phyloP scores from a whole-genome alignment of 495 filamentous ascomycete species.

The Annulohypoxylon maeteangense region DNA sequence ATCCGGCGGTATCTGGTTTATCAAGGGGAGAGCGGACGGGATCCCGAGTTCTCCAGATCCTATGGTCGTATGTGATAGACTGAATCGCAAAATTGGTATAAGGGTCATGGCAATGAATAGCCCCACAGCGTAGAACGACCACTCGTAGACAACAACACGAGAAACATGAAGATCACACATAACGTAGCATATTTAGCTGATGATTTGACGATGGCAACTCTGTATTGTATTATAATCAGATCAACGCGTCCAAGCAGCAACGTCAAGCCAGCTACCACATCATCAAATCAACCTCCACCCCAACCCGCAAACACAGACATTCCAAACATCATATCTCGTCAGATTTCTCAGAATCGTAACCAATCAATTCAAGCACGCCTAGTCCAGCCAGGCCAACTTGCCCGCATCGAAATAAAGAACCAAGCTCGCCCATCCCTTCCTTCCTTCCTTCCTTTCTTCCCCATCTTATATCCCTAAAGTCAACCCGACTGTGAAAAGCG shows the following conservation, averaged over 20 bases:
- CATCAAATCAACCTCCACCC: not conserved
- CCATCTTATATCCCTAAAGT: not conserved
- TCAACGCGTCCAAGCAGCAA: not conserved
- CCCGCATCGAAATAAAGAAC: slow-evolving; percentile 3
- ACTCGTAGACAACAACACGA: not conserved
- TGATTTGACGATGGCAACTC: not conserved
- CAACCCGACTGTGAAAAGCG: no score
- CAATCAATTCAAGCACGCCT: not conserved
- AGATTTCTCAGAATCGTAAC: not conserved
- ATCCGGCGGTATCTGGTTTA: slow-evolving; percentile 52
- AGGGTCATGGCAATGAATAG: not conserved
- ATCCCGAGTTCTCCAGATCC: slow-evolving; percentile 56
- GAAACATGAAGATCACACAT: not conserved
- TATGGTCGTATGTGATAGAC: slow-evolving; percentile 57
- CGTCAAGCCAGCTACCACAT: slow-evolving; percentile 3
- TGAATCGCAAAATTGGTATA: not conserved
- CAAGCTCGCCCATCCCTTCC: not conserved
- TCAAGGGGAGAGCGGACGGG: slow-evolving; percentile 60
- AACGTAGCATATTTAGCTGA: not conserved
- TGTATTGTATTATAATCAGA: slow-evolving; percentile 4
- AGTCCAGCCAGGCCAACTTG: slow-evolving; percentile 29
- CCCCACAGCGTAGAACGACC: not conserved
- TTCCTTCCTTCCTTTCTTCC: not conserved
- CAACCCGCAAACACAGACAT: not conserved
- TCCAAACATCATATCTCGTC: slow-evolving; percentile 33